Evolutionary conservation across 2,329 filamentous ascomycete species (phyloP).

Genomic region (Ophiostoma sp.): DNA sequence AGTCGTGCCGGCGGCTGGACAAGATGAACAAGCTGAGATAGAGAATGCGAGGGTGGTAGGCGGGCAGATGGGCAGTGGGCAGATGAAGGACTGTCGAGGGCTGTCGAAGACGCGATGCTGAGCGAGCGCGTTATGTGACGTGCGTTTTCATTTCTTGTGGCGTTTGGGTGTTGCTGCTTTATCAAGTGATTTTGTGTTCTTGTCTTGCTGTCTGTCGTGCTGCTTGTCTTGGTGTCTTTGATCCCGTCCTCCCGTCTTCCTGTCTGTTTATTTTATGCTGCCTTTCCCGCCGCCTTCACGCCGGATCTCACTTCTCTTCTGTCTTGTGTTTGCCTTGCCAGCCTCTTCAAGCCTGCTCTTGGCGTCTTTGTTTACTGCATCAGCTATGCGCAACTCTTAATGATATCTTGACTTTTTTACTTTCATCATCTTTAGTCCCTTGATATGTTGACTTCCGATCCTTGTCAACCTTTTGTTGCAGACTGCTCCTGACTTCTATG

Average conservation of each 20-base stretch:
- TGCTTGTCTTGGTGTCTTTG: not conserved
- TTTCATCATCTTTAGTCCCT: not conserved
- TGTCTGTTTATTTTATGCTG: no score
- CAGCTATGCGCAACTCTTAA: not conserved
- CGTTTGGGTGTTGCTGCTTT: constrained; percentile 16
- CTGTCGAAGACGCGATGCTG: not conserved
- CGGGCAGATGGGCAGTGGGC: no score
- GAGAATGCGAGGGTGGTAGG: not conserved
- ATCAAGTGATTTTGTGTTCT: not conserved
- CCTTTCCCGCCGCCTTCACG: no score
- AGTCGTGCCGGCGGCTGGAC: constrained; percentile 49
- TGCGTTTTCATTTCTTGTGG: not conserved
- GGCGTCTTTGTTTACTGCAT: not conserved
- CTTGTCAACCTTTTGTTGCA: no score
- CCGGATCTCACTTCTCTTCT: not conserved
- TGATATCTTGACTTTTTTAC: not conserved
- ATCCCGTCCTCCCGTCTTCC: no score
- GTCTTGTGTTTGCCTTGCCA: not conserved
- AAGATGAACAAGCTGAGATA: constrained; percentile 33
- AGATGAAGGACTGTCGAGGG: no score
- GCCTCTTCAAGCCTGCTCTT: not conserved
- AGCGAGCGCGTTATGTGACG: not conserved
- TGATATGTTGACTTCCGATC: no score
- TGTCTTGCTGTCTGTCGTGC: not conserved
- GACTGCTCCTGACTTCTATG: no score